A percentile compares a stretch with the other conserved stretches of the same genome.
phyloP scores from a whole-genome alignment of 805 yeast species.

The Torulaspora quercuum region DNA sequence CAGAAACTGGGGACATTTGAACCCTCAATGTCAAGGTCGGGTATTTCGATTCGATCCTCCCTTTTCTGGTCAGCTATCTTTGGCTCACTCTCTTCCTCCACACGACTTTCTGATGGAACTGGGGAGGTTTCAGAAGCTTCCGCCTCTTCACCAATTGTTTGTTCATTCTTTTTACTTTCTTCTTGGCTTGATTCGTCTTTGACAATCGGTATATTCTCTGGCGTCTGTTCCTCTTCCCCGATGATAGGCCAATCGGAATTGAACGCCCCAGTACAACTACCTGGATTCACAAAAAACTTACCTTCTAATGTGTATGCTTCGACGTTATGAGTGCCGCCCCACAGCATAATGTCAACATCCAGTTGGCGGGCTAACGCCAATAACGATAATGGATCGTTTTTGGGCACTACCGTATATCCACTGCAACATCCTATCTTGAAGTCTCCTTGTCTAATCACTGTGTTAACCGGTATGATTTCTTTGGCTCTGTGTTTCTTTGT shows the following conservation, averaged over 20 bases:
- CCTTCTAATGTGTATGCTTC: constrained; percentile 93
- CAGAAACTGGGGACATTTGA: constrained; percentile 80
- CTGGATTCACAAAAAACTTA: constrained; percentile 92
- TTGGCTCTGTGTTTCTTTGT: constrained; percentile 17
- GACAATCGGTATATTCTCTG: too few relatives aligned
- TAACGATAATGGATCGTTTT: constrained; percentile 80
- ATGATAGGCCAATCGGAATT: constrained; percentile 55
- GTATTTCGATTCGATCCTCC: constrained; percentile 24
- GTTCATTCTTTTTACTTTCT: constrained; percentile 4
- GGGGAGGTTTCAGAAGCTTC: too few relatives aligned
- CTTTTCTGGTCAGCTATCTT: constrained; percentile 19
- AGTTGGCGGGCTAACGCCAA: constrained; percentile 80
- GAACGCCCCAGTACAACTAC: constrained; percentile 92
- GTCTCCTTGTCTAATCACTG: constrained; percentile 63
- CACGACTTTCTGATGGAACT: constrained; percentile 13
- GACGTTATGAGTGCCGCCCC: constrained; percentile 91
- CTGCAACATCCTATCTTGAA: constrained; percentile 80
- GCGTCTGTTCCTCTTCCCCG: constrained; percentile 29
- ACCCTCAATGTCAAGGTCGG: constrained; percentile 28
- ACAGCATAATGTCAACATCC: constrained; percentile 84
- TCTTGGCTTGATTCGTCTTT: constrained; percentile 10
- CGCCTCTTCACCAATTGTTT: constrained; percentile 7
- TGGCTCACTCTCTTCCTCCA: constrained; percentile 4
- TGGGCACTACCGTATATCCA: constrained; percentile 81
- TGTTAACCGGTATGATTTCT: constrained; percentile 52